Base-by-base conservation (phyloP, 768 basidiomycete species). In the Cystobasidium ongulense region DNA sequence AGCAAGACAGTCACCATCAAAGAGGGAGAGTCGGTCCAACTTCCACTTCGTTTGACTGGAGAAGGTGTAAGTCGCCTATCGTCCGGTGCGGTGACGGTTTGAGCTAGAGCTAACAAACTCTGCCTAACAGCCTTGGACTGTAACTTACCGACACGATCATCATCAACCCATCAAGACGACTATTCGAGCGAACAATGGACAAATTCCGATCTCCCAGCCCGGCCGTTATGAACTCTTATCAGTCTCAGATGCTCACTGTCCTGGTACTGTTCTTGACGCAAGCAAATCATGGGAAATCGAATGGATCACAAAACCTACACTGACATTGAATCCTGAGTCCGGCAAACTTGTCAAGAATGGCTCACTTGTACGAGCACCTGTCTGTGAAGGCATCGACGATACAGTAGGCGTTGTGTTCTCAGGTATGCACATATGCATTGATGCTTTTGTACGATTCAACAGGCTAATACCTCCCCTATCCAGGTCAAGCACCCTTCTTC, bases 41-140 rank as follows among this genome's bases (percentile, higher is more conserved):
- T 97, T 13, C 92, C 92, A 43, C 82, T 97, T 50, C 86, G 93
- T 31, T 82, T 99, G 64, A 94, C 92, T 23, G 96, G 96, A 4
- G 90, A 94, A 80, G 89, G 88, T 61, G 94, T 95, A 81, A 75
- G 88, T 82, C 4, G 7, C 46, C 21, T 50, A 7, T 41, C 53
- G 38, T 54, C 57, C n/a, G 17, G 8, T 39, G 36, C 41, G 0
- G 15, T 5, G 13, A 8, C 10, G 8, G 10, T 18, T 50, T 21
- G 18, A 4, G 3, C 46, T 50, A 11, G 4, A 11, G 46, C 46
- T 50, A 21, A 50, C 21, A 8, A n/a, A 17, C n/a, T 21, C 18
- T 50, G 46, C 46, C 8, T 38, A 3, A 53, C 77, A 97, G 93
- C 92, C 95, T 7, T 99, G 95, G 95, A 84, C 82, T 17, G 80